Base-by-base conservation (phyloP, 2,329 filamentous ascomycete genomes). In the Aspergillus udagawae region DNA sequence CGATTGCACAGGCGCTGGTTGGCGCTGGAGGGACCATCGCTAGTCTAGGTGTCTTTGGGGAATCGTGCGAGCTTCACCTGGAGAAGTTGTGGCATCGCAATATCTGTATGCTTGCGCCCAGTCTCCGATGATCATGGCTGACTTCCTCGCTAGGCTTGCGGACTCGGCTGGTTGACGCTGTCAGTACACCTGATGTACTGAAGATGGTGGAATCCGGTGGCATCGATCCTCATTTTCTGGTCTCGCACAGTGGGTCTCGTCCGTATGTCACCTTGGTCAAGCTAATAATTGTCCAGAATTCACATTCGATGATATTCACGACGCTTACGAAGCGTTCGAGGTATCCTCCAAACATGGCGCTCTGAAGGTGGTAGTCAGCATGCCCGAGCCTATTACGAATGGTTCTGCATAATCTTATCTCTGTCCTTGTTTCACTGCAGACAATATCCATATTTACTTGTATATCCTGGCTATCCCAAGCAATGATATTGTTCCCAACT, bases 31-130 rank as follows among this genome's bases (percentile, higher is more conserved):
- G 81, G 4, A 72, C 73, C 0, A 75, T 84, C 57, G 81, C 82
- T 3, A 84, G 83, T 62, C 75, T 83, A 3, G 81, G 82, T 9
- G 82, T 84, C 4, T 80, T 83, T 59, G 81, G 81, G 0, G 73
- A 70, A 25, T 77, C 75, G 52, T 80, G 77, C 0, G 70, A 79
- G 52, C 67, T 84, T 29, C 76, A 81, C 29, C 70, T 84, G 7
- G 77, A 83, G 54, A 73, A 74, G 38, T 69, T 83, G 3, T 84
- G 82, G 82, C 67, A 73, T 44, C 74, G 75, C 59, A 83, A 82
- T 59, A 78, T 82, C 38, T 68, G 77, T 79, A 57, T 65, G 73
- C 67, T 44, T 17, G 1, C 5, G 3, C 2, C 41, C 4, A 5
- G 8, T 1, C 41, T 44, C 7, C 20, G 41, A 21, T 4, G 41